Conservation (phyloP, 352 stramenopile genomes). For the Phytophthora colocasiae region DNA sequence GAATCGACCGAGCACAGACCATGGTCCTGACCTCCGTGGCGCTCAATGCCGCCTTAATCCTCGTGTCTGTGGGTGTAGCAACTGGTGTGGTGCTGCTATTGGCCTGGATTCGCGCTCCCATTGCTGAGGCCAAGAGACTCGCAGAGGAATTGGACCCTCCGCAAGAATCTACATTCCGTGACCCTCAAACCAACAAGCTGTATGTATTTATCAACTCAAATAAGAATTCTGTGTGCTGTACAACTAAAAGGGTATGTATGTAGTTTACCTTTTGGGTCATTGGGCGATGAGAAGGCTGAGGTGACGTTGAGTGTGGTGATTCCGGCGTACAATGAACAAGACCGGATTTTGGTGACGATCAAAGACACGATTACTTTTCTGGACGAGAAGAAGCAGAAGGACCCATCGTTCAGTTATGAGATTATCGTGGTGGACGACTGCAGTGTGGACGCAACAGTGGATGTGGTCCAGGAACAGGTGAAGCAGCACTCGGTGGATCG, state of each 20-base stretch:
- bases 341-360: conserved; percentile 93
- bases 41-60: conserved; percentile 27
- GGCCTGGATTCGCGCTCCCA: conserved; percentile 64
- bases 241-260: conserved; percentile 9
- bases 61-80: conserved; percentile 33
- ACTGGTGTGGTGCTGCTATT: conserved; percentile 45
- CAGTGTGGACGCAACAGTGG: conserved; percentile 84
- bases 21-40: conserved; percentile 24
- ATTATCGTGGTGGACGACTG: conserved; percentile 95
- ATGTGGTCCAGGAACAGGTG: conserved; percentile 69
- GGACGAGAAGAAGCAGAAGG: conserved; percentile 54
- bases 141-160: conserved; percentile 51
- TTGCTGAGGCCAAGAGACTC: conserved; percentile 62
- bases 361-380: conserved; percentile 90
- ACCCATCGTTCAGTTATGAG: conserved; percentile 75
- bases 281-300: conserved; percentile 59
- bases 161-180: conserved; percentile 66
- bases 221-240: conserved; percentile 5
- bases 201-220: conserved; percentile 34
- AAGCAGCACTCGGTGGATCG: conserved; percentile 49
- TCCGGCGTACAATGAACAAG: conserved; percentile 95
- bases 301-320: conserved; percentile 92
- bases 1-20: neutral
- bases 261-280: conserved; percentile 64
- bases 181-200: conserved; percentile 54